Evolutionary conservation across 805 yeast genomes (phyloP), one percentile per base, ranked within the genome.

Genomic region (Scheffersomyces spartinae): DNA sequence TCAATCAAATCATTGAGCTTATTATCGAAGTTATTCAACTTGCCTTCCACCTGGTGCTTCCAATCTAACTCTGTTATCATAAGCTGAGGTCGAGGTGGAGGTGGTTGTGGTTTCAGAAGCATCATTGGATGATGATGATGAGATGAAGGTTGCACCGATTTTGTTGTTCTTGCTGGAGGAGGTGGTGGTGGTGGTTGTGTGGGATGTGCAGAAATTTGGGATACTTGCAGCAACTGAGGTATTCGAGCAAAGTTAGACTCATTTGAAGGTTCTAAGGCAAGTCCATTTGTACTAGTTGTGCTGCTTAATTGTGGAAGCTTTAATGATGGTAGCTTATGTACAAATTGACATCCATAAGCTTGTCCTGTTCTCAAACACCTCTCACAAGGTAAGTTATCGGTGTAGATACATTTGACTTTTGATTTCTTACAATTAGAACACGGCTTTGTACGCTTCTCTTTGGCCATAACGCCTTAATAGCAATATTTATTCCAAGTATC

Each of bases 361-460:
- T 68, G 55, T 10, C 68, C 68, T 11, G 54, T 60, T 19, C 62
- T 59, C 9, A 55, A 35, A 42, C 85, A 76, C 29, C 81, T 43
- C 33, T 64, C 67, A 43, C 85, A 76, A 2, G 76, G 74, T 26
- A 66, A 47, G 2, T 46, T 35, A 2, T 52, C 55, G 5, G 52
- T 38, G 38, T 71, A 71, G 19, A 61, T 61, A 38, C 85, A 76
- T 44, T 64, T 72, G 15, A 75, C 74, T 46, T 76, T 76, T 13
- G 76, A 59, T 39, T 58, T 58, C 29, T 79, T 64, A 43, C 85
- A 76, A 37, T 61, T 59, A 13, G 69, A 57, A 44, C 85, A 76
- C 3, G 84, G 83, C 39, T 68, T 73, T 9, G 65, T 61, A 23
- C 68, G 36, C 30, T 53, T 55, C 36, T 58, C 64, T 31, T 52